These are phyloP conservation scores for Leucocoprinus birnbaumii DNA, from an alignment of 768 basidiomycete genomes.

Conservation along the genomic window DNA sequence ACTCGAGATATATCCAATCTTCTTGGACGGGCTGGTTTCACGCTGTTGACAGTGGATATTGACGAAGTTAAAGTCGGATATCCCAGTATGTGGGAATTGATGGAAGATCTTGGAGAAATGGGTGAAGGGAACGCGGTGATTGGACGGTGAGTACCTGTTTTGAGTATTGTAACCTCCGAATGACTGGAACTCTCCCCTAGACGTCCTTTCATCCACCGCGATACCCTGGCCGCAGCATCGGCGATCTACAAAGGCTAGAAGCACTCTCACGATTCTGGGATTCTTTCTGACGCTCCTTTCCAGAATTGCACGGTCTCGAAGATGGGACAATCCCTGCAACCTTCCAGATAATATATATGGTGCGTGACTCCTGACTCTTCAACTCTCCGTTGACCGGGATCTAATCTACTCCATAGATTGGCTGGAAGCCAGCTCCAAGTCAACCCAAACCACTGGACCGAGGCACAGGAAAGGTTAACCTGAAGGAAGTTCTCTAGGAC, in stretches of 20 bases:
- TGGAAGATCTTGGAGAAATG: conserved; percentile 94
- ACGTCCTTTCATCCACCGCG: conserved; percentile 68
- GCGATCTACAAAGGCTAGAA: conserved; percentile 86
- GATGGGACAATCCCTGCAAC: conserved; percentile 90
- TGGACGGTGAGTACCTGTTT: conserved; percentile 54
- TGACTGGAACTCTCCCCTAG: conserved; percentile 30
- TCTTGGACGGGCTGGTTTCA: conserved; percentile 90
- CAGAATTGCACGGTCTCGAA: conserved; percentile 82
- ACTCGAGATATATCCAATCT: conserved; percentile 92
- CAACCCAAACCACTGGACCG: conserved; percentile 43
- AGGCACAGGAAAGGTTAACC: conserved; percentile 41
- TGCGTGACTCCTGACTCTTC: conserved; percentile 27
- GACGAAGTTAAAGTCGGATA: conserved; percentile 92
- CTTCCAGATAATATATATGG: conserved; percentile 95
- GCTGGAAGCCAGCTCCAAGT: conserved; percentile 42
- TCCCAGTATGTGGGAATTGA: conserved; percentile 93
- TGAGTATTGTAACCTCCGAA: not conserved
- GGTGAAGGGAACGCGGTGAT: conserved; percentile 93
- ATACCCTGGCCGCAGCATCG: conserved; percentile 87
- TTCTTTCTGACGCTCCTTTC: conserved; percentile 1
- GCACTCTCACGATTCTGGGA: not conserved
- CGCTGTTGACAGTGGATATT: conserved; percentile 89
- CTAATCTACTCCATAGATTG: conserved; percentile 29
- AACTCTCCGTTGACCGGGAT: not conserved
- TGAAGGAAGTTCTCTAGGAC: conserved; percentile 36